Evolutionary conservation across 1,284 basidiomycete genomes (phyloP).

Genomic region (Cutaneotrichosporon spelunceum): DNA sequence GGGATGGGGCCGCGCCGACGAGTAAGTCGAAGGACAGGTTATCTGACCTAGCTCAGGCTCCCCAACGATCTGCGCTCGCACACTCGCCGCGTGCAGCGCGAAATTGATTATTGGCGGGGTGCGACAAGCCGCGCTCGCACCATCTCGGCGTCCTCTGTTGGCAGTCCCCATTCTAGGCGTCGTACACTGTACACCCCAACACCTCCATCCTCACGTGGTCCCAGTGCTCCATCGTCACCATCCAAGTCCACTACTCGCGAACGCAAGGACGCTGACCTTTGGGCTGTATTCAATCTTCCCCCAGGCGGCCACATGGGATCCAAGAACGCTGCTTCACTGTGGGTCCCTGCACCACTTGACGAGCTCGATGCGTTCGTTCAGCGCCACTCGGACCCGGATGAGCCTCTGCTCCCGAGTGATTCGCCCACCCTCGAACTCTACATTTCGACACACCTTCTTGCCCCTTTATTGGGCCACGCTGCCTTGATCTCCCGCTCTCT

Average conservation of each 20-base stretch:
- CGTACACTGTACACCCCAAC: slow-evolving; percentile 1
- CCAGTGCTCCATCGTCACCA: not conserved
- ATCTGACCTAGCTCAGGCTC: slow-evolving; percentile 2
- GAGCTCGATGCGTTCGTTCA: slow-evolving; percentile 34
- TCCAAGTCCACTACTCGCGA: not conserved
- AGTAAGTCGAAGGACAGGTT: not conserved
- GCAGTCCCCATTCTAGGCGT: slow-evolving; percentile 2
- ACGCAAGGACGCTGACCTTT: slow-evolving; percentile 19
- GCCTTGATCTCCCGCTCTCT: slow-evolving; percentile 41
- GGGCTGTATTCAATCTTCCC: slow-evolving; percentile 27
- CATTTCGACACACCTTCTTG: slow-evolving; percentile 38
- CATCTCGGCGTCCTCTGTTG: slow-evolving; percentile 24
- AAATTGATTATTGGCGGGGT: slow-evolving; percentile 38
- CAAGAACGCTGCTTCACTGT: slow-evolving; percentile 19
- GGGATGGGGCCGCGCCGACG: slow-evolving; percentile 31
- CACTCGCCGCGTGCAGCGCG: slow-evolving; percentile 28
- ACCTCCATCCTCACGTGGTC: not conserved
- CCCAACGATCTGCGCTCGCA: slow-evolving; percentile 24
- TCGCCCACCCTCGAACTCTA: slow-evolving; percentile 39
- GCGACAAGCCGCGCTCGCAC: slow-evolving; percentile 18
- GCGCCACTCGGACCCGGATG: slow-evolving; percentile 23
- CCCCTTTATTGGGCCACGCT: slow-evolving; percentile 36
- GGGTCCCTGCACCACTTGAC: slow-evolving; percentile 32
- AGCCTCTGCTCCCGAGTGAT: slow-evolving; percentile 33
- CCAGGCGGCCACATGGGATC: slow-evolving; percentile 32